phyloP scores from a whole-genome alignment of 2,329 filamentous ascomycete species.

The Monilinia fructicola region DNA sequence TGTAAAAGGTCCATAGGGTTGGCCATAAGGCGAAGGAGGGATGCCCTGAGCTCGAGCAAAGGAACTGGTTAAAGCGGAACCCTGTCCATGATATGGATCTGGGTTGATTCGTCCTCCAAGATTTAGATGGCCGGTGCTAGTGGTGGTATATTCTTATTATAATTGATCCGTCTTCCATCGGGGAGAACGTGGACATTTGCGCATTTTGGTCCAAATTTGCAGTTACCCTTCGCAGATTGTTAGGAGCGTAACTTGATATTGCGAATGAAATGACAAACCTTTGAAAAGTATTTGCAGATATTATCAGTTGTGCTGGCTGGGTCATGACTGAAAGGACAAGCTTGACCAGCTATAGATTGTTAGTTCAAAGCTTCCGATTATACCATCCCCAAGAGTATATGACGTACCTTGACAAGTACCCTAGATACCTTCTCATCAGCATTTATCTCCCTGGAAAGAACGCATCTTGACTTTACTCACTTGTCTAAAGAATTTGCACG shows the following conservation, averaged over 20 bases:
- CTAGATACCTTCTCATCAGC: slow-evolving; percentile 8
- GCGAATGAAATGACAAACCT: slow-evolving; percentile 58
- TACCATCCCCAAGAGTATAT: neutral
- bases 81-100: slow-evolving; percentile 61
- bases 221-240: slow-evolving; percentile 71
- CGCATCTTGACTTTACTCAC: slow-evolving; percentile 4
- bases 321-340: slow-evolving; percentile 95
- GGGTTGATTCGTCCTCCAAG: slow-evolving; percentile 69
- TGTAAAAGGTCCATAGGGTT: slow-evolving; percentile 47
- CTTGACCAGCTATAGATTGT: slow-evolving; percentile 65
- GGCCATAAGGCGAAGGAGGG: slow-evolving; percentile 38
- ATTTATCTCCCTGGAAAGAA: neutral
- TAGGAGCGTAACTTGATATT: slow-evolving; percentile 20
- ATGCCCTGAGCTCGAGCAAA: slow-evolving; percentile 62
- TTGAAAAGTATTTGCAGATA: slow-evolving; percentile 98
- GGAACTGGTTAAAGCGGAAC: slow-evolving; percentile 73
- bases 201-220: slow-evolving; percentile 98
- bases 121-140: slow-evolving; percentile 49
- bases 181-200: slow-evolving; percentile 94
- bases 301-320: slow-evolving; percentile 81
- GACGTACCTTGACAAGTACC: slow-evolving; percentile 25
- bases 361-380: slow-evolving; percentile 49
- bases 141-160: slow-evolving; percentile 57
- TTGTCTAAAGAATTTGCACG: slow-evolving; percentile 26
- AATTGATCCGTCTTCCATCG: slow-evolving; percentile 89